Conservation (phyloP, 73 alveolate genomes). For the Urostyla sp. region DNA sequence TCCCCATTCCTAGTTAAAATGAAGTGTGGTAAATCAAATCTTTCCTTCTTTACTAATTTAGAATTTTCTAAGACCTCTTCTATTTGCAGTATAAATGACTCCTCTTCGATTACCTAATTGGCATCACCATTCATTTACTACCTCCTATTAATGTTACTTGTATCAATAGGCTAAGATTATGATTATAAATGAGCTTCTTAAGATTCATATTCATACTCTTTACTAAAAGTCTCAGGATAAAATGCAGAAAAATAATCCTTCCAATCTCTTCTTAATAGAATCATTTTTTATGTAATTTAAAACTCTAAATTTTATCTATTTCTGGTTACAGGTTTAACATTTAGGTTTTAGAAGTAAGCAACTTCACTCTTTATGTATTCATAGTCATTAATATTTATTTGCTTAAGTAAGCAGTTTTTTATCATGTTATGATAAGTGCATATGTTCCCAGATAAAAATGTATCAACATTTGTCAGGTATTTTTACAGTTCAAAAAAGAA, state of each 20-base stretch:
- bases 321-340: conserved; percentile 2
- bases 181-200: no score
- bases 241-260: background rate
- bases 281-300: conserved; percentile 29
- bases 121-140: no score
- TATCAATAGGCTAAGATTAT: no score
- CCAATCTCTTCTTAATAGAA: conserved; percentile 35
- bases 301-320: conserved; percentile 1
- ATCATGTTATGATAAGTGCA: conserved; percentile 50
- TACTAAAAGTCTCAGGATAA: conserved; percentile 16
- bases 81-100: conserved; percentile 12
- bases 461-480: conserved; percentile 19
- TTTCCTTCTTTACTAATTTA: conserved; percentile 20
- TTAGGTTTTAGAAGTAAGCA: conserved; percentile 17
- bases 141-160: no score
- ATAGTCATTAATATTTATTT: conserved; percentile 5
- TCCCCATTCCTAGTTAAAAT: background rate
- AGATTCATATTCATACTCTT: background rate
- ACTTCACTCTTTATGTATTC: conserved; percentile 34
- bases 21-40: conserved; percentile 24
- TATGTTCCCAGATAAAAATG: conserved; percentile 22
- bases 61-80: conserved; percentile 53
- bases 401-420: conserved; percentile 22
- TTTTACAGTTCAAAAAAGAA: conserved; percentile 45
- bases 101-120: conserved; percentile 52